A percentile compares a stretch with the other conserved stretches of the same genome.
Conservation (phyloP, 257 asterid genomes). For the Lavandula angustifolia region DNA sequence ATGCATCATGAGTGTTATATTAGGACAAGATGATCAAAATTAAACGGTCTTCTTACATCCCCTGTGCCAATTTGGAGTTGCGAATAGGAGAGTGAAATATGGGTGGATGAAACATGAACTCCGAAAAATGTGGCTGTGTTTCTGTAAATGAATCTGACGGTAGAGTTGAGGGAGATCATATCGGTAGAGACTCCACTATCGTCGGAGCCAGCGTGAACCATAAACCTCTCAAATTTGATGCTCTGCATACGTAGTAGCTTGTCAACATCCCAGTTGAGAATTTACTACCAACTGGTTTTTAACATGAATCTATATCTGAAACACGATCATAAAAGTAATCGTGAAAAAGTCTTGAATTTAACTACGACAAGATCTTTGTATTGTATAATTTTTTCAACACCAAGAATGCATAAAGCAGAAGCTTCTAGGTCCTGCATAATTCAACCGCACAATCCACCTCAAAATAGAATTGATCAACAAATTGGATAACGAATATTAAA, state of each 20-base stretch:
- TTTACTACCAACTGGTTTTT: no score
- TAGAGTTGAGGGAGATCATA: conserved; percentile 70
- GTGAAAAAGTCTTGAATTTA: no score
- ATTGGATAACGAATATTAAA: not conserved
- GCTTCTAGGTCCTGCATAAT: no score
- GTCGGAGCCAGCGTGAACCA: conserved; percentile 75
- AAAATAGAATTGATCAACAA: no score
- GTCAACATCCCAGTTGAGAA: not conserved
- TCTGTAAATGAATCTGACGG: conserved; percentile 52
- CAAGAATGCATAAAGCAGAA: no score
- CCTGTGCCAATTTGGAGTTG: conserved; percentile 61
- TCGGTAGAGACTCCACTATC: conserved; percentile 68
- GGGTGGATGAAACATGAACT: conserved; percentile 68
- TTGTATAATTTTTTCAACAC: no score
- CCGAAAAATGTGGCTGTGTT: conserved; percentile 72
- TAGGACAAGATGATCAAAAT: not conserved
- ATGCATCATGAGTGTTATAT: not conserved
- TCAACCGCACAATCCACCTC: no score
- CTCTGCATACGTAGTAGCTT: conserved; percentile 40
- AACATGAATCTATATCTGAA: no score
- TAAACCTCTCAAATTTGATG: conserved; percentile 54
- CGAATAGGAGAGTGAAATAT: conserved; percentile 51
- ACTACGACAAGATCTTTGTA: no score
- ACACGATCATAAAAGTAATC: not conserved
- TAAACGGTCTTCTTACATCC: conserved; percentile 40